Base-by-base conservation (phyloP, 164 flowering plant genomes). In the Akebia trifoliata region DNA sequence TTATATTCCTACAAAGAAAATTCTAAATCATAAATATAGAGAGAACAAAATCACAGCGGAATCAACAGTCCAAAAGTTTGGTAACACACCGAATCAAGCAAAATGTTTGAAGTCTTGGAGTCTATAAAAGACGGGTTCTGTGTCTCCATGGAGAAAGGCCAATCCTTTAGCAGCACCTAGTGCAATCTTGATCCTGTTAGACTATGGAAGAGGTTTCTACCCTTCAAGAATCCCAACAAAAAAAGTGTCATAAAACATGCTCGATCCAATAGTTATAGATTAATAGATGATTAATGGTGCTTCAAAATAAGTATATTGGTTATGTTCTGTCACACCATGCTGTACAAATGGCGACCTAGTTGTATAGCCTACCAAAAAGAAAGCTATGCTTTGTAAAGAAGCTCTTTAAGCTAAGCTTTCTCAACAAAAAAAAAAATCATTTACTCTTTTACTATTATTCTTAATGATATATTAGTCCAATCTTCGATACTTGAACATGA, bases 151-250 rank as follows among this genome's bases (percentile, higher is more conserved):
- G 47, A 93, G 90, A 71, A 89, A 89, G 36, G 95, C 94, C 69
- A 92, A 63, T 39, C 98, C 98, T 78, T 92, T 92, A 35, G 98
- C 98, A 35, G 98, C 96, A 38, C 98, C 95, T 50, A 87, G 77
- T 35, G 98, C 94, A 69, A 89, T 84, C 72, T 87, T 93, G 34
- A 93, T 78, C 76, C 98, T 79, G 72, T 69, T 84, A 57, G 84
- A 61, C 98, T 97, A 93, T 42, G 97, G 84, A 44, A 93, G 95
- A 68, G 97, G 98, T 60, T 85, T 74, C 36, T 90, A 72, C 75
- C 98, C 98, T 73, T 45, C 70, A 57, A 54, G 17, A 64, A 42
- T 28, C 26, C 32, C 46, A 56, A 56, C 26, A 10, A 36, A n/a
- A 21, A 17, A 48, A 20, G 39, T 56, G 4, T 38, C 14, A 4